Base-by-base conservation (phyloP, 345 rosid species). In the Dimocarpus longan region DNA sequence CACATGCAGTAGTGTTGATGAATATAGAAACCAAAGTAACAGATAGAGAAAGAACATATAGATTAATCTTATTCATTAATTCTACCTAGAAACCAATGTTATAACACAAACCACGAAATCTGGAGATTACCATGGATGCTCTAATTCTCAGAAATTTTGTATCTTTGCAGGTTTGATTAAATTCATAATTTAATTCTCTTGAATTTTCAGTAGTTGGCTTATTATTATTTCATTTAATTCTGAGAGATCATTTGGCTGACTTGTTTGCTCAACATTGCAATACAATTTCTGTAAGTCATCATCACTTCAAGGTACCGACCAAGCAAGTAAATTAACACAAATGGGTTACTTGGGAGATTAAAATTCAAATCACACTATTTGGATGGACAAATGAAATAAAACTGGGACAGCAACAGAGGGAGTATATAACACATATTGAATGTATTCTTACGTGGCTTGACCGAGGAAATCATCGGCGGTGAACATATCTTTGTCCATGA, bases 401-500 rank as follows among this genome's bases (percentile, higher is more conserved):
- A 19, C n/a, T 28, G 37, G 16, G 24, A 71, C 46, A 56, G 39
- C 18, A 39, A 44, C 46, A 56, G 37, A 37, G 5, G 28, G 3
- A 60, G 26, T 22, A 60, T 21, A 22, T 60, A 19, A 60, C 26
- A 59, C 13, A 59, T 32, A 46, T 46, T 8, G 59, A 67, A 54
- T 3, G 39, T 37, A 22, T 12, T 74, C 90, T 81, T 89, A 95
- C 98, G 87, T 84, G 66, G 97, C 90, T 77, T 89, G 79, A 11
- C 99, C 99, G 6, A 95, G 65, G 71, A 71, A 86, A 78, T 95
- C 99, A 71, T 93, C 99, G 0, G 84, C 0, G 21, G 96, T 79
- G 88, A 95, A 90, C 39, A 88, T 92, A 80, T 95, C 98, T 70
- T 90, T 86, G 89, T 95, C 99, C 96, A 95, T 92, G 85, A 93